Evolutionary conservation across 2,329 filamentous ascomycete genomes (phyloP).

Genomic region (Blumeriella jaapii): DNA sequence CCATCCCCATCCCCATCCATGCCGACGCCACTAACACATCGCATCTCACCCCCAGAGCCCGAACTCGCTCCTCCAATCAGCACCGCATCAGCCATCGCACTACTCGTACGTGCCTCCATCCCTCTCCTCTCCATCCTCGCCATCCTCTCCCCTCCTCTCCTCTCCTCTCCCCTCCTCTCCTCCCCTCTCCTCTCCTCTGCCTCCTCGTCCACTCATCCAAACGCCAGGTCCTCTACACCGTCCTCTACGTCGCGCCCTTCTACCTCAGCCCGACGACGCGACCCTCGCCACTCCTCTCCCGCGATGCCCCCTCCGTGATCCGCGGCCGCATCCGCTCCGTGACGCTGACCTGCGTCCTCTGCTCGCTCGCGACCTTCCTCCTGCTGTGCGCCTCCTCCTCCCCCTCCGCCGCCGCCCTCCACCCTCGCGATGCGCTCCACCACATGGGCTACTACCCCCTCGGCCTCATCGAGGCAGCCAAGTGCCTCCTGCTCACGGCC

Average conservation of each 20-base stretch:
- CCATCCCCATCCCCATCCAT: too few relatives aligned
- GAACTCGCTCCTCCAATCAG: constrained; percentile 18
- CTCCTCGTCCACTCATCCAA: background rate
- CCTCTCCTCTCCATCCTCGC: background rate
- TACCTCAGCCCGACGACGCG: constrained; percentile 73
- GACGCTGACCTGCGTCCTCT: constrained; percentile 59
- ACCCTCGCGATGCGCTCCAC: constrained; percentile 46
- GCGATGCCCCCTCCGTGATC: constrained; percentile 85
- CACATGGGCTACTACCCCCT: constrained; percentile 75
- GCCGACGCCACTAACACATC: too few relatives aligned
- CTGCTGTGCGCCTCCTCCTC: too few relatives aligned
- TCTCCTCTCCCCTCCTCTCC: too few relatives aligned
- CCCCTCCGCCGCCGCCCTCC: constrained; percentile 38
- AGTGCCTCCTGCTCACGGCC: constrained; percentile 57
- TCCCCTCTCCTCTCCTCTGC: too few relatives aligned
- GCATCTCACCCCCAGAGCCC: constrained; percentile 20
- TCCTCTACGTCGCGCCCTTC: constrained; percentile 82
- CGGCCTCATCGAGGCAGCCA: constrained; percentile 50
- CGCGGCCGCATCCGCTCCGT: constrained; percentile 74
- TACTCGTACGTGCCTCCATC: constrained; percentile 20
- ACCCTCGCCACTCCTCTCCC: constrained; percentile 65
- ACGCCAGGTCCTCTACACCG: constrained; percentile 62
- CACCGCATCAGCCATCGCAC: constrained; percentile 17
- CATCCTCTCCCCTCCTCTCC: too few relatives aligned
- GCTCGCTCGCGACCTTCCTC: constrained; percentile 54